Evolutionary conservation across 805 yeast genomes (phyloP), one percentile per base, ranked within the genome.

Genomic region (Candida taoyuanica): DNA sequence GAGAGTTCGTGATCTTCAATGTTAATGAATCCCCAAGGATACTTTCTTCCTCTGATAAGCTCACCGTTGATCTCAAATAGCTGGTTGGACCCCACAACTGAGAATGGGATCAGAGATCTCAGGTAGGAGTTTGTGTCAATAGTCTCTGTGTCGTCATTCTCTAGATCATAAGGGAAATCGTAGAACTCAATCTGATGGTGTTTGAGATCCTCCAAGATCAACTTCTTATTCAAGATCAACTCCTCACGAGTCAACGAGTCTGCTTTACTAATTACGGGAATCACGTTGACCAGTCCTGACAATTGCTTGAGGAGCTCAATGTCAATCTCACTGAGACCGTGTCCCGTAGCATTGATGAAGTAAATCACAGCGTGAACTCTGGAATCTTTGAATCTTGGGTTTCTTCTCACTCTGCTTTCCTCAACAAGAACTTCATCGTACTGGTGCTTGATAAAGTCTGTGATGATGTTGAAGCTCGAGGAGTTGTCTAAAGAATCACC

Each of bases 221-320:
- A 69, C 51, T 68, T 71, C 58, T 88, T 88, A 65, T 87, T 87
- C 46, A 78, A 61, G 49, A 71, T 71, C 46, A 87, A 64, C 66
- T 88, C 97, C 40, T 77, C 83, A 48, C 75, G 80, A 9, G 95
- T 83, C 52, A 88, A 69, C 15, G 95, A 80, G 62, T 88, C 97
- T 16, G 93, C 74, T 63, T 88, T 88, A 54, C 89, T 78, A 51
- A 88, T 78, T 37, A 88, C 76, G 13, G 97, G 97, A 42, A 88
- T 78, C 56, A 88, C 74, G 58, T 88, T 88, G 42, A 82, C 94
- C 52, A 85, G 77, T 38, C 78, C 77, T 46, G 87, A 87, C 42
- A 89, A 71, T 55, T 77, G 75, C 57, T 76, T 81, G 81, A 88
- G 80, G 53, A 87, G 73, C 50, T 74, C 79, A 43, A 89, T 76